Evolutionary conservation across 257 asterid species (phyloP).

Genomic region (Solanum medicagineum): DNA sequence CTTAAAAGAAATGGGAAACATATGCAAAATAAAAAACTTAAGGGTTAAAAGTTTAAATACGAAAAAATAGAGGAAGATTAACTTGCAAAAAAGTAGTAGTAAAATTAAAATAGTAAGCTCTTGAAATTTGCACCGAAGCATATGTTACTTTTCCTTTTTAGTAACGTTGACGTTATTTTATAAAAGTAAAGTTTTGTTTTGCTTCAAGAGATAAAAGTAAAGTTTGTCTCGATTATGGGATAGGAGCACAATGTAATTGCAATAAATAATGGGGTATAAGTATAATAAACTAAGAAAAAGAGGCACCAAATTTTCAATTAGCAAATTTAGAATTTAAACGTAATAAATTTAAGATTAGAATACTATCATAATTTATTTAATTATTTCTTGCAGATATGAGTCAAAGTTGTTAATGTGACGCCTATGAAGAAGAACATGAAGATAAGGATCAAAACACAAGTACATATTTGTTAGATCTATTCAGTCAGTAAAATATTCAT

Average conservation of each 20-base stretch:
- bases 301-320: background rate
- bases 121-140: constrained; percentile 28
- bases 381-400: background rate
- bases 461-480: background rate
- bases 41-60: background rate
- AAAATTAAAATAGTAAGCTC: background rate
- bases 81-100: background rate
- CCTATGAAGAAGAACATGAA: background rate
- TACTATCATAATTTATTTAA: background rate
- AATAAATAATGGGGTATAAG: background rate
- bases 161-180: background rate
- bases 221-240: background rate
- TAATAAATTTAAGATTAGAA: background rate
- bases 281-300: background rate
- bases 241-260: background rate
- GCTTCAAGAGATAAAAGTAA: background rate
- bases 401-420: background rate
- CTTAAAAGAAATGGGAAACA: background rate
- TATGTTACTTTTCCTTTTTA: background rate
- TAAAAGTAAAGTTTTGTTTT: background rate
- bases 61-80: background rate
- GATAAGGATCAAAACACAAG: background rate
- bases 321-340: background rate
- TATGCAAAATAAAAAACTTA: background rate
- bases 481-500: too few species aligned